phyloP scores from a whole-genome alignment of 257 asterid genomes.

The Solanum sejunctum region DNA sequence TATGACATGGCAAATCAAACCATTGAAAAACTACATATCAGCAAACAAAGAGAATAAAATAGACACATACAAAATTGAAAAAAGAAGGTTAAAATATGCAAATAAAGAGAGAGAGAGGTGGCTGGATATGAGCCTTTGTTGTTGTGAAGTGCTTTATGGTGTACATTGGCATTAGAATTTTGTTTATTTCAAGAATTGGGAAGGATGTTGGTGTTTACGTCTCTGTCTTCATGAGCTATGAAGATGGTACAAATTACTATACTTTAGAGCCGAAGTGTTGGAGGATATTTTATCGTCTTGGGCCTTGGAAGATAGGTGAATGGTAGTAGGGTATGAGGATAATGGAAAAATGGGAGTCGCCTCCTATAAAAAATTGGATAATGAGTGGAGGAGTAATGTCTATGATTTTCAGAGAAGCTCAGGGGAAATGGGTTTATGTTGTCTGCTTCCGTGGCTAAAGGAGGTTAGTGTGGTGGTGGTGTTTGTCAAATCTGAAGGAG shows the following conservation, averaged over 20 bases:
- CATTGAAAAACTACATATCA: neutral
- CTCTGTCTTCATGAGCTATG: neutral
- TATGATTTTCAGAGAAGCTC: neutral
- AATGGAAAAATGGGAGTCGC: neutral
- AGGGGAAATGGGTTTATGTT: neutral
- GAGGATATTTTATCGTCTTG: neutral
- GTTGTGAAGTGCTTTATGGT: neutral
- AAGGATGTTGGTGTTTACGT: neutral
- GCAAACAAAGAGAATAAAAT: neutral
- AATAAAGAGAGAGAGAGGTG: neutral
- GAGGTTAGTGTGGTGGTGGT: neutral
- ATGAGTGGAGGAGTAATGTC: neutral
- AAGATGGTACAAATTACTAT: neutral
- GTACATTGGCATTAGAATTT: neutral
- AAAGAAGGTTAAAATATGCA: neutral
- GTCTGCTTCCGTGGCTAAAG: neutral
- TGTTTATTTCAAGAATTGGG: neutral
- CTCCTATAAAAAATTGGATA: neutral
- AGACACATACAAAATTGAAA: neutral
- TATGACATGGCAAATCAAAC: neutral
- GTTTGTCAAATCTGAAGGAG: neutral
- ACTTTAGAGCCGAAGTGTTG: neutral
- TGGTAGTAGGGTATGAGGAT: neutral
- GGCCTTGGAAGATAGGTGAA: neutral
- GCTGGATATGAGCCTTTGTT: neutral